Evolutionary conservation across 148 eudicot species (phyloP).

Genomic region (Silene conica): DNA sequence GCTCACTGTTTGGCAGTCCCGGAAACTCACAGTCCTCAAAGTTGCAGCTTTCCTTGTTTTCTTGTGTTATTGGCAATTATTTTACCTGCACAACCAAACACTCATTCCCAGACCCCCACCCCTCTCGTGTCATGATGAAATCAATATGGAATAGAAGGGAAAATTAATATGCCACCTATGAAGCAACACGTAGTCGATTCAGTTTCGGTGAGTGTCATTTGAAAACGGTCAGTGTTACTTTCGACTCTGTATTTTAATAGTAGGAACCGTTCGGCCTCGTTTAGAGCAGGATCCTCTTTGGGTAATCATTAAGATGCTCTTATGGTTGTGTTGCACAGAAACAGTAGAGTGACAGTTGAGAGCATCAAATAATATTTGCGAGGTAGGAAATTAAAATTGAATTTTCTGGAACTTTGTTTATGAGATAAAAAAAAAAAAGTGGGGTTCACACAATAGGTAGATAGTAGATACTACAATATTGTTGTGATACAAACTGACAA

Average conservation of each 20-base stretch:
- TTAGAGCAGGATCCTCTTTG: background rate
- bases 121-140: background rate
- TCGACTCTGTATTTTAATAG: no score
- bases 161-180: background rate
- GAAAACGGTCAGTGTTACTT: background rate
- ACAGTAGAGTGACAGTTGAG: background rate
- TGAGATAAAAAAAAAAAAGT: background rate
- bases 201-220: background rate
- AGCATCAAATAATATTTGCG: constrained; percentile 17
- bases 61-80: constrained; percentile 24
- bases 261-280: background rate
- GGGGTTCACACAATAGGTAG: constrained; percentile 21
- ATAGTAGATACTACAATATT: constrained; percentile 17
- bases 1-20: constrained; percentile 30
- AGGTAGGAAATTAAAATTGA: constrained; percentile 21
- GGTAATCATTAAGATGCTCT: constrained; percentile 17
- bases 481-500: constrained; percentile 22
- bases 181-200: background rate
- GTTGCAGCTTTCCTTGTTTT: constrained; percentile 24
- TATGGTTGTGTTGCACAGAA: constrained; percentile 17
- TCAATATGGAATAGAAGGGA: background rate
- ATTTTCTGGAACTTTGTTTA: constrained; percentile 7
- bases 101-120: constrained; percentile 18
- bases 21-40: constrained; percentile 24
- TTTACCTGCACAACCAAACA: constrained; percentile 19